These are phyloP conservation scores for Saccharomyces pastorianus DNA, from an alignment of 1,139 yeast genomes.

Conservation along the genomic window DNA sequence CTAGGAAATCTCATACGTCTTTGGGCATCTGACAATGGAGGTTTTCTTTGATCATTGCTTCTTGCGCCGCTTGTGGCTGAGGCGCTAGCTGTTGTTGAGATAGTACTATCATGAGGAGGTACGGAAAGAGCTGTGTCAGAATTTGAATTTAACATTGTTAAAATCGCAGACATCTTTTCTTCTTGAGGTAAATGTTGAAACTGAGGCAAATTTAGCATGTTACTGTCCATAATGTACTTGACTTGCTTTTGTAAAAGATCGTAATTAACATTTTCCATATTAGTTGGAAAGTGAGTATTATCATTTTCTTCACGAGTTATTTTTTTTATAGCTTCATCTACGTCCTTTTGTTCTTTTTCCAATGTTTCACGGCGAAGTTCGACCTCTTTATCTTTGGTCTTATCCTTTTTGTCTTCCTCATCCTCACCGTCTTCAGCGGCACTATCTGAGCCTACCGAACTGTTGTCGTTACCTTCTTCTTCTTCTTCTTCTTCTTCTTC, in stretches of 20 bases:
- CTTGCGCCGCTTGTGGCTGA: constrained; percentile 9
- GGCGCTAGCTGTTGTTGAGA: constrained; percentile 8
- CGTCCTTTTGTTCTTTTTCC: constrained; percentile 7
- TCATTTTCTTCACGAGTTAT: background rate
- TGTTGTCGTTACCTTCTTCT: constrained; percentile 15
- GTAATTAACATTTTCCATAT: constrained; percentile 17
- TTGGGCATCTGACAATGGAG: constrained; percentile 41
- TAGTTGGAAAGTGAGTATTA: constrained; percentile 6
- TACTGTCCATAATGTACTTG: constrained; percentile 24
- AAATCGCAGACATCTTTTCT: constrained; percentile 34
- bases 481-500: constrained; percentile 12
- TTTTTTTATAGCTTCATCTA: constrained; percentile 4
- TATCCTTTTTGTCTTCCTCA: constrained; percentile 10
- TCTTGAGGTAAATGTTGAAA: constrained; percentile 35
- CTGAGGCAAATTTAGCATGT: constrained; percentile 33
- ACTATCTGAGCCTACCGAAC: background rate
- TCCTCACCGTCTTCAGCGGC: constrained; percentile 7
- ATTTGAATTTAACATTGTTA: constrained; percentile 26
- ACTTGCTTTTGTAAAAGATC: constrained; percentile 27
- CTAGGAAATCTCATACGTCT: constrained; percentile 29
- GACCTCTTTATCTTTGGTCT: background rate
- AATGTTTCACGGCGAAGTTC: constrained; percentile 9
- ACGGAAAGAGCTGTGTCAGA: constrained; percentile 19
- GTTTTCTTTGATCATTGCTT: constrained; percentile 14
- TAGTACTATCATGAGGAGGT: constrained; percentile 1